Evolutionary conservation across 139 green algal species (phyloP).

Genomic region (Tetradesmus obliquus): DNA sequence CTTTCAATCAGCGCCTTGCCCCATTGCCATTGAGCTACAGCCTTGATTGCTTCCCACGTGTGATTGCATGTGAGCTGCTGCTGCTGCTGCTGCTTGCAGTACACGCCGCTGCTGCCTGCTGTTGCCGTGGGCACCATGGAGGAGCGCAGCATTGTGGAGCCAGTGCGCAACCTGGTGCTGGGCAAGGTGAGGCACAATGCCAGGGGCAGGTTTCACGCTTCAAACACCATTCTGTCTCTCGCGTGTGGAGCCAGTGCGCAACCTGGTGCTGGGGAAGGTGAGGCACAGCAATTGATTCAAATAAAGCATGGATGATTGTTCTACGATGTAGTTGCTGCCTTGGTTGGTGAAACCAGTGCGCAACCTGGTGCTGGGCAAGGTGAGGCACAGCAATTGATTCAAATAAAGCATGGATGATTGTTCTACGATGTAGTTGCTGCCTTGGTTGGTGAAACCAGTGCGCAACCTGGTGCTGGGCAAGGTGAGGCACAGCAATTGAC

Average conservation of each 20-base stretch:
- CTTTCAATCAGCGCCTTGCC: too few species aligned
- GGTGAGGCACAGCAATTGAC: conserved; percentile 40
- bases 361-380: conserved; percentile 71
- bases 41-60: too few species aligned
- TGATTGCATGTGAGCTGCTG: neutral
- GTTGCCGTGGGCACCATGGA: conserved; percentile 92
- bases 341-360: conserved; percentile 89
- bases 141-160: conserved; percentile 95
- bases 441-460: conserved; percentile 87
- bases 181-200: conserved; percentile 61
- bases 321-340: too few species aligned
- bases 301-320: too few species aligned
- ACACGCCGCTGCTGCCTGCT: conserved; percentile 95
- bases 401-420: too few species aligned
- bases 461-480: conserved; percentile 72
- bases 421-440: too few species aligned
- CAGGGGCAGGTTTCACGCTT: neutral
- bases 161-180: conserved; percentile 78
- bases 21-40: too few species aligned
- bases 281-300: neutral
- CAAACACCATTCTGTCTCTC: too few species aligned
- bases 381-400: conserved; percentile 8
- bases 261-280: neutral
- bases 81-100: conserved; percentile 46
- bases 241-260: neutral